Conservation (phyloP, 2,329 filamentous ascomycete species). For the Sphaerostilbella broomeana region DNA sequence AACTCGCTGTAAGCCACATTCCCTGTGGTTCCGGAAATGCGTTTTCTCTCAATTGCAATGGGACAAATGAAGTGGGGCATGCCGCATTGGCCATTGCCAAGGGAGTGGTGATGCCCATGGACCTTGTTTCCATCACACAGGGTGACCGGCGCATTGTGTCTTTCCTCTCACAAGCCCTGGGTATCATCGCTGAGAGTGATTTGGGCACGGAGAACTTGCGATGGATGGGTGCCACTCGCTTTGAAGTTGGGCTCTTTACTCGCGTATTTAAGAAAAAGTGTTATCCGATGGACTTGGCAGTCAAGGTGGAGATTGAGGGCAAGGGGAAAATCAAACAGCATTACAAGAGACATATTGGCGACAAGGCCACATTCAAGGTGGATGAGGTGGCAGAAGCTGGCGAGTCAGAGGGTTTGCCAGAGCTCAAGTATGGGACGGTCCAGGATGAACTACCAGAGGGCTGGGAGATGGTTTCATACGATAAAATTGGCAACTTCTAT, state of each 20-base stretch:
- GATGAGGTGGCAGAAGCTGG: slow-evolving; percentile 17
- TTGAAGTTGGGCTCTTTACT: slow-evolving; percentile 76
- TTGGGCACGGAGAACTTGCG: slow-evolving; percentile 83
- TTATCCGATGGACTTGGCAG: slow-evolving; percentile 83
- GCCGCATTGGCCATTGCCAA: slow-evolving; percentile 84
- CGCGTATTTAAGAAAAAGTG: slow-evolving; percentile 68
- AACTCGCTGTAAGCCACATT: slow-evolving; percentile 76
- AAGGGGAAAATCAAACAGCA: slow-evolving; percentile 69
- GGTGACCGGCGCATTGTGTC: slow-evolving; percentile 67
- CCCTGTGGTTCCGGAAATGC: slow-evolving; percentile 94
- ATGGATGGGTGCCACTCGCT: slow-evolving; percentile 85
- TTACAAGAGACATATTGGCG: slow-evolving; percentile 50
- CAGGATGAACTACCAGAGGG: slow-evolving; percentile 67
- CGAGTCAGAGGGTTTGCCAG: slow-evolving; percentile 55
- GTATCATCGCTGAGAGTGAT: slow-evolving; percentile 85
- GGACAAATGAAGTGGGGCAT: slow-evolving; percentile 65
- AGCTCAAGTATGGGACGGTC: slow-evolving; percentile 72
- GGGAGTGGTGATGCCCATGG: slow-evolving; percentile 73
- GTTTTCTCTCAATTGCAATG: slow-evolving; percentile 83
- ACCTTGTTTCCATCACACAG: slow-evolving; percentile 83
- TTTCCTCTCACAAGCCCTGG: slow-evolving; percentile 84
- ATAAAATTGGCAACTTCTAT: slow-evolving; percentile 87
- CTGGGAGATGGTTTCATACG: slow-evolving; percentile 68
- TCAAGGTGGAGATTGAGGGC: slow-evolving; percentile 73
- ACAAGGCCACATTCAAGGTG: slow-evolving; percentile 20